Percentiles rank a stretch among this genome's conserved stretches.
These are phyloP conservation scores for Lecanicillium sp. DNA, from an alignment of 2,329 filamentous ascomycete genomes.

Conservation along the genomic window DNA sequence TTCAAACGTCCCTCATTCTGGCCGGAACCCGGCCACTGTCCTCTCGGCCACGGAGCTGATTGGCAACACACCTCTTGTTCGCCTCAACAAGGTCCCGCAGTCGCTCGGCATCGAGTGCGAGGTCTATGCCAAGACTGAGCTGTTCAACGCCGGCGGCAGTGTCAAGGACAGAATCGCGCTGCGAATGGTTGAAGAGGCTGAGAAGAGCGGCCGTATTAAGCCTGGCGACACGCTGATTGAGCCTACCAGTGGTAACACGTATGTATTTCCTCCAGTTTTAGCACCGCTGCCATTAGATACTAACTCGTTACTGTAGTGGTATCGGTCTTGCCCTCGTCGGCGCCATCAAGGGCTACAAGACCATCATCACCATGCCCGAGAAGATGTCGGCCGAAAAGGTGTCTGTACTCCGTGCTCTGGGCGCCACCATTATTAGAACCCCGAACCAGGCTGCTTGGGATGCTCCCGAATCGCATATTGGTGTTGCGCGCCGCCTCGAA, in stretches of 20 bases:
- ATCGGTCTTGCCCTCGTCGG: slow-evolving; percentile 91
- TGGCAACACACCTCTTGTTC: slow-evolving; percentile 91
- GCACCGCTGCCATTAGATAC: no score
- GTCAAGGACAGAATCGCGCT: slow-evolving; percentile 94
- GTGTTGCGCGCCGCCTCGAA: slow-evolving; percentile 79
- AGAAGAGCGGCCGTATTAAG: slow-evolving; percentile 86
- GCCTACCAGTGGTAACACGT: slow-evolving; percentile 94
- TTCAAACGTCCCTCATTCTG: slow-evolving; percentile 20
- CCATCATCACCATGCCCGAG: slow-evolving; percentile 96
- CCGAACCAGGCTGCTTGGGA: slow-evolving; percentile 95
- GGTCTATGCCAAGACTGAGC: slow-evolving; percentile 85
- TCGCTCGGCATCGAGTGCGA: slow-evolving; percentile 82
- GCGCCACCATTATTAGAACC: slow-evolving; percentile 94
- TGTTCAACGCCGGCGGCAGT: slow-evolving; percentile 89
- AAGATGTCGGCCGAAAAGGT: slow-evolving; percentile 99
- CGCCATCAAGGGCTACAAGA: slow-evolving; percentile 95
- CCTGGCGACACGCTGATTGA: slow-evolving; percentile 96
- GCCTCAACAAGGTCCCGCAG: slow-evolving; percentile 85
- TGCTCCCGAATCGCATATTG: slow-evolving; percentile 91
- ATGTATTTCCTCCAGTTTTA: slow-evolving; percentile 14
- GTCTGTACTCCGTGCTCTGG: slow-evolving; percentile 83
- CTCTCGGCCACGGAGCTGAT: slow-evolving; percentile 77
- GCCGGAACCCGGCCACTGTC: slow-evolving; percentile 28
- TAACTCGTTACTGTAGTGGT: slow-evolving; percentile 41
- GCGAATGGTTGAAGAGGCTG: slow-evolving; percentile 95